A percentile compares a stretch with the other conserved stretches of the same genome.
These are phyloP conservation scores for Fragaria vesca DNA, from an alignment of 306 rosid species.

Conservation along the genomic window DNA sequence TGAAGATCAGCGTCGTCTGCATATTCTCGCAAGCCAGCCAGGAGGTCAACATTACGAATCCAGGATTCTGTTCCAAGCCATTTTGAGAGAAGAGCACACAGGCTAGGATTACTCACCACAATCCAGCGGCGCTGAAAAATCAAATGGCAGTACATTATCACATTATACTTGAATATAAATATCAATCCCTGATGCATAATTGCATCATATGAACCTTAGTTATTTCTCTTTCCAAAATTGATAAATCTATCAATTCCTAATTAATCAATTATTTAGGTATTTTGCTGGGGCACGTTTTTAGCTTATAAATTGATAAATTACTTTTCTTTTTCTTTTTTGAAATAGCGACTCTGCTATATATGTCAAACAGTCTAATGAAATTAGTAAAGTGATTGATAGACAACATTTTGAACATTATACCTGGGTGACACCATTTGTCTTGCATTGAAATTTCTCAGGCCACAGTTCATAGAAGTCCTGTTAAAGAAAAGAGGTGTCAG, in stretches of 20 bases:
- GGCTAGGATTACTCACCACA: constrained; percentile 74
- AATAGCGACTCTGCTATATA: too few relatives aligned
- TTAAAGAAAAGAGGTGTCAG: constrained; percentile 27
- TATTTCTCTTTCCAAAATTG: too few relatives aligned
- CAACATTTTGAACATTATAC: constrained; percentile 27
- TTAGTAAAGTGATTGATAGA: background rate
- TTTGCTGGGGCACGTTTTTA: too few relatives aligned
- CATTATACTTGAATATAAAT: constrained; percentile 8
- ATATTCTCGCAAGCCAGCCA: constrained; percentile 52
- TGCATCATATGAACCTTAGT: background rate
- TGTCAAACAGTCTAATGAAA: background rate
- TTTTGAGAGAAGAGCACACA: constrained; percentile 60
- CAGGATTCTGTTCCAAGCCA: constrained; percentile 82
- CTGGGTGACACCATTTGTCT: constrained; percentile 81
- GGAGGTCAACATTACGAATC: constrained; percentile 67
- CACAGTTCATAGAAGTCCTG: constrained; percentile 78
- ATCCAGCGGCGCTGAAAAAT: constrained; percentile 76
- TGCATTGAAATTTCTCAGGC: constrained; percentile 74
- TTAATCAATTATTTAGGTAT: too few relatives aligned
- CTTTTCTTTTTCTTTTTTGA: too few relatives aligned
- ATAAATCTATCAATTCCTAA: too few relatives aligned
- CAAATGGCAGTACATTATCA: constrained; percentile 31
- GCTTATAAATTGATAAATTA: too few relatives aligned
- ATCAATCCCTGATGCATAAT: background rate
- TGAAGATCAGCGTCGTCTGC: constrained; percentile 49